Base-by-base conservation (phyloP, 768 basidiomycete species). In the Cystobasidium onofrii region DNA sequence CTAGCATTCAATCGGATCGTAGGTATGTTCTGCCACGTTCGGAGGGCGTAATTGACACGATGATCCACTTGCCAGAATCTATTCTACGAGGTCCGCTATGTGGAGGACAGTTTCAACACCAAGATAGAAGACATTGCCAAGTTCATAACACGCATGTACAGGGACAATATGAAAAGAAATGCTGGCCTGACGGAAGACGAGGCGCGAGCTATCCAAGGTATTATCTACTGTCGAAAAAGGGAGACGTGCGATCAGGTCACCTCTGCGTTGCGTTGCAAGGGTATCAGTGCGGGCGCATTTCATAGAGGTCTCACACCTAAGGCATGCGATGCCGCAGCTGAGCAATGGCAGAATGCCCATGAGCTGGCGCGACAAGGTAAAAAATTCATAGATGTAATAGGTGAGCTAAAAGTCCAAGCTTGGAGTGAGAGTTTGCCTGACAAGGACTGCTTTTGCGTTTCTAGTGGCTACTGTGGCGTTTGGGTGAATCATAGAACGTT, bases 201-300 rank as follows among this genome's bases (percentile, higher is more conserved):
- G 80, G 87, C 0, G 88, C 88, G 0, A 87, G 87, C 1, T 90
- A 90, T 0, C 88, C 92, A 60, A 83, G 92, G 1, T 91, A 92
- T 77, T 50, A 50, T 74, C 13, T 74, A 74, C 31, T 91, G 90
- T 78, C 84, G 90, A n/a, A 85, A 82, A 23, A 85, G 86, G 41
- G 83, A 80, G 9, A 86, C 85, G 18, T 93, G 91, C 73, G 86
- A 91, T 74, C 86, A 86, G 10, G 81, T 93, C 27, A 85, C 89
- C 0, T 79, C 79, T 0, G 89, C 85, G 78, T 83, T 93, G n/a
- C 82, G 86, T 70, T 83, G 84, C 3, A 88, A 87, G 72, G 73
- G 73, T 36, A 70, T 74, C 29, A 86, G 85, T 70, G 86, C 88
- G 9, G 84, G 84, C 17, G 87, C 90, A 33, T 92, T 91, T 80